Evolutionary conservation across 306 rosid species (phyloP), one percentile per base, ranked within the genome.

Genomic region (Glycine tomentella): DNA sequence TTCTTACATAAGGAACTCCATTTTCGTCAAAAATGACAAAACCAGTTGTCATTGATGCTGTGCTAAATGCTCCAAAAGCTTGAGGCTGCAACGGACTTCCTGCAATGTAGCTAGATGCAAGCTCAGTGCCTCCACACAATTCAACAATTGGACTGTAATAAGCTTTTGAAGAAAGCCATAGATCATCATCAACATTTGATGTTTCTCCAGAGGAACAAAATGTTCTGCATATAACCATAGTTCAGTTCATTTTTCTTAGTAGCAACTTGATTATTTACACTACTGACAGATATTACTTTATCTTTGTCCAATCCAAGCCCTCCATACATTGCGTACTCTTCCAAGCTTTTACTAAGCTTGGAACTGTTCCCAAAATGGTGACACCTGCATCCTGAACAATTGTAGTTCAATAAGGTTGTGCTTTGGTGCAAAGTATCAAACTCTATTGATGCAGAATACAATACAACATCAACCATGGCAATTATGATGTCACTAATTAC

Each of bases 261-360:
- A 12, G 6, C 36, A 40, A 64, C 52, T 73, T 58, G 56, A 6
- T 42, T 31, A 11, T 66, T 64, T 67, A 56, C 74, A 25, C 77
- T 79, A 49, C 3, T 46, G 20, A 12, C 55, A 53, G 75, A 51
- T 9, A 75, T 75, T 89, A 95, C 99, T 84, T 93, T 82, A 95
- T 95, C 89, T 85, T 90, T 75, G 97, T 90, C 99, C 99, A 95
- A 71, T 95, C 90, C 75, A 95, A 89, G 91, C 92, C 96, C 76
- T 91, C 86, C 94, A 93, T 90, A 73, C 98, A 95, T 48, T 79
- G 36, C 46, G 99, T 82, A 87, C 71, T 91, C 94, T 87, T 95
- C 99, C 98, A 95, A 12, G 96, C n/a, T 88, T 95, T 95, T 14
- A 95, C 99, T 55, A 93, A 65, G 89, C 99, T 95, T 0, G 99